Evolutionary conservation across 331 rosid genomes (phyloP), one percentile per base, ranked within the genome.

Genomic region (Rhamnella rubrinervis): DNA sequence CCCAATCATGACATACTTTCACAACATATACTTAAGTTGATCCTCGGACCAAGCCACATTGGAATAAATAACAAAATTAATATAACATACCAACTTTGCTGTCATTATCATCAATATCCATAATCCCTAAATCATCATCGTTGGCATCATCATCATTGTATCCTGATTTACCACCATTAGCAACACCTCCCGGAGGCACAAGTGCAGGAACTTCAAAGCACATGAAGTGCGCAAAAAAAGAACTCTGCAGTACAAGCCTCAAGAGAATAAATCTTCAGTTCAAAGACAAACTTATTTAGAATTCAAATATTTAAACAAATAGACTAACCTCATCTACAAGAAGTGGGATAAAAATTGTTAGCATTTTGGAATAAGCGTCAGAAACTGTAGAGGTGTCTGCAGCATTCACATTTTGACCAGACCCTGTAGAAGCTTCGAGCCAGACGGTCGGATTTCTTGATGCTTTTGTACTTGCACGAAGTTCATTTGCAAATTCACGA

Each of bases 401-500:
- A 46, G 93, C 77, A 74, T 82, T 87, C 40, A 23, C 85, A 86
- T 81, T 93, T 75, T 89, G 97, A 77, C 89, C 85, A 71, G 93
- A 67, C 20, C 88, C 93, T 20, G 85, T 19, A 51, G 90, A 75
- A 64, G 75, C 83, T 72, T 93, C 98, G 58, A 88, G 93, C 96
- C 96, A 90, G 69, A 67, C 83, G 39, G 89, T 81, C 71, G 85
- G 87, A 71, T 67, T 88, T 81, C 74, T 85, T 21, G 97, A 69
- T 8, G 90, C 84, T 75, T 91, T 95, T 56, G 89, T 82, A 69
- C 88, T 72, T 68, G 92, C 85, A 80, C 98, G 98, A 81, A 95
- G 96, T 83, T 91, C 99, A 82, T 89, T 87, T 49, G 97, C 88
- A 79, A 89, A 95, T 70, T 95, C 96, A 56, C 96, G 95, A 71